These are phyloP conservation scores for Arthromyces matolae DNA, from an alignment of 768 basidiomycete genomes.

Conservation along the genomic window DNA sequence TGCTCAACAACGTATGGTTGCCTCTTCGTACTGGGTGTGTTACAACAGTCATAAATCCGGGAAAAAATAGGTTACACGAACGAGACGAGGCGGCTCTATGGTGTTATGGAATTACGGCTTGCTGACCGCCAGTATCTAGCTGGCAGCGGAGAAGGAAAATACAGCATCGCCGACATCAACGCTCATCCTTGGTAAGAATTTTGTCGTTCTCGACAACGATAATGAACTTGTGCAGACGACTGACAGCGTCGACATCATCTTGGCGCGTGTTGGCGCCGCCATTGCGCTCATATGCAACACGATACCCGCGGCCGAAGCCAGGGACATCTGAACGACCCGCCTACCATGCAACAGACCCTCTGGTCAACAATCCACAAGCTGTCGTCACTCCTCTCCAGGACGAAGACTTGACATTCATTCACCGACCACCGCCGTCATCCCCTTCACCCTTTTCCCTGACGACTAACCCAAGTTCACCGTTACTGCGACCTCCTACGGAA, in stretches of 20 bases:
- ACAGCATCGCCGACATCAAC: slow-evolving; percentile 40
- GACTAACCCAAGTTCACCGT: slow-evolving; percentile 65
- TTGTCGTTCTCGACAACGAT: neutral
- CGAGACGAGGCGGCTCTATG: slow-evolving; percentile 46
- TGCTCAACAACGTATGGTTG: slow-evolving; percentile 13
- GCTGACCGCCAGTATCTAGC: slow-evolving; percentile 43
- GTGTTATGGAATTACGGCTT: slow-evolving; percentile 45
- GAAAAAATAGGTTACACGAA: slow-evolving; percentile 34
- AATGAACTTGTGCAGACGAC: slow-evolving; percentile 24
- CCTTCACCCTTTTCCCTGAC: slow-evolving; percentile 72
- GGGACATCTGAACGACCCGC: slow-evolving; percentile 54
- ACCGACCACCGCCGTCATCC: slow-evolving; percentile 78
- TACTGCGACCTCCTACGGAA: slow-evolving; percentile 47
- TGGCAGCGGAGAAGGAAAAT: slow-evolving; percentile 27
- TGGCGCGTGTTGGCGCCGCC: slow-evolving; percentile 19
- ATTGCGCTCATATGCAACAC: slow-evolving; percentile 42
- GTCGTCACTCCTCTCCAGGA: slow-evolving; percentile 46
- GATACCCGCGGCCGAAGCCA: slow-evolving; percentile 45
- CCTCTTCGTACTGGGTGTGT: no score
- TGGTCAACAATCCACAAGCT: slow-evolving; percentile 49
- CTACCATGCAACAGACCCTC: slow-evolving; percentile 55
- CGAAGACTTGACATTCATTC: slow-evolving; percentile 71
- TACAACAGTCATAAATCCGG: no score
- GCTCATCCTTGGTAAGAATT: slow-evolving; percentile 24
- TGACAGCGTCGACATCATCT: slow-evolving; percentile 23